Conservation (phyloP, 2,329 filamentous ascomycete genomes). For the Aschersonia sp. region DNA sequence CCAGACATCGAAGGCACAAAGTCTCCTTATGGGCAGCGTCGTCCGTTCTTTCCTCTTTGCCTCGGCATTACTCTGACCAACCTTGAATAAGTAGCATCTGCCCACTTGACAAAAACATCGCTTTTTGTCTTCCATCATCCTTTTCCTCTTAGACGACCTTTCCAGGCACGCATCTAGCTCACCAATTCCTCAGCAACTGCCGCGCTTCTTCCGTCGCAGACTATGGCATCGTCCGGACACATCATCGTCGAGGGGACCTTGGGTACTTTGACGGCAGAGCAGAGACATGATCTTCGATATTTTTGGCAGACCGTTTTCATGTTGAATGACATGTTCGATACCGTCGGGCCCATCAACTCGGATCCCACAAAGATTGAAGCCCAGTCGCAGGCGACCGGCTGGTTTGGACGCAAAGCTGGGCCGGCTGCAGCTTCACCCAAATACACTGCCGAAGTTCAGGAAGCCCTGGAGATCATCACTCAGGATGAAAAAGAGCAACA, state of each 20-base stretch:
- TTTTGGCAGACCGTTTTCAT: constrained; percentile 11
- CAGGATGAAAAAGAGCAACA: constrained; percentile 2
- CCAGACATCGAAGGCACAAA: neutral
- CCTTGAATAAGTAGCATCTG: no score
- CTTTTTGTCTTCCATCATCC: no score
- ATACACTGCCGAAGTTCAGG: constrained; percentile 1
- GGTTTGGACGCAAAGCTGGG: constrained; percentile 2
- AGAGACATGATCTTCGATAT: constrained; percentile 11
- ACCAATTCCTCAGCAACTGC: neutral
- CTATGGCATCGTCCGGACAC: neutral
- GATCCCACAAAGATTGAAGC: constrained; percentile 1
- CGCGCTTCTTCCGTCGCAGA: neutral
- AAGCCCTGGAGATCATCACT: constrained; percentile 3
- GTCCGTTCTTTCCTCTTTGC: neutral
- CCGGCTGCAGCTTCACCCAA: neutral
- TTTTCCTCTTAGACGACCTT: neutral
- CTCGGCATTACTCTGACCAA: no score
- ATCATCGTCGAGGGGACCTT: constrained; percentile 4
- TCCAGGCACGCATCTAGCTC: neutral
- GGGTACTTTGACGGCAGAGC: constrained; percentile 10
- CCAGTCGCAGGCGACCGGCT: constrained; percentile 1
- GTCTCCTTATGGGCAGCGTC: neutral
- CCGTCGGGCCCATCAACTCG: neutral
- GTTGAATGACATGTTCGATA: constrained; percentile 6
- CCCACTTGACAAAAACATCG: no score